Evolutionary conservation across 495 filamentous ascomycete genomes (phyloP).

Genomic region (Terfezia boudieri): DNA sequence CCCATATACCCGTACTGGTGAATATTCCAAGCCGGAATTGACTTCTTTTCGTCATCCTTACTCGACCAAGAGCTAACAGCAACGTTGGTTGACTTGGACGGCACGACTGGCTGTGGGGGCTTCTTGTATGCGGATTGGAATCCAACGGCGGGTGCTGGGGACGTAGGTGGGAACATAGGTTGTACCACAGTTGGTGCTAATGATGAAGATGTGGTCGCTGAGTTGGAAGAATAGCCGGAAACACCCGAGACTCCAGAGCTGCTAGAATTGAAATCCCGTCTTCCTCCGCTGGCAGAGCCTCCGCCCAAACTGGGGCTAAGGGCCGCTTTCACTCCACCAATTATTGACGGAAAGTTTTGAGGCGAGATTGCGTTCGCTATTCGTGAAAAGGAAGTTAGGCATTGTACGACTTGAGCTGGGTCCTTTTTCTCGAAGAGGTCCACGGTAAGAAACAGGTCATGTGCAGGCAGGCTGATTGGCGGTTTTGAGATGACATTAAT

Average conservation of each 20-base stretch:
- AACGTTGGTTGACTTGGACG: conserved; percentile 9
- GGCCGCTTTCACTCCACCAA: conserved; percentile 24
- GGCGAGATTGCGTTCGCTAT: conserved; percentile 62
- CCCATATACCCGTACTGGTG: conserved; percentile 98
- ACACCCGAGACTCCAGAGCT: conserved; percentile 31
- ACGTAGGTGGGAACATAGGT: conserved; percentile 7
- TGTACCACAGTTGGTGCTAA: conserved; percentile 5
- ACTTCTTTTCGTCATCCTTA: conserved; percentile 52
- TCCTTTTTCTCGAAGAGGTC: conserved; percentile 95
- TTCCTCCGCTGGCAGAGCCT: conserved; percentile 26
- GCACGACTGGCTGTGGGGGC: neutral
- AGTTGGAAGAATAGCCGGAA: conserved; percentile 20
- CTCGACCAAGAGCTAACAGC: conserved; percentile 77
- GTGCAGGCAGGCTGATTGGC: conserved; percentile 68
- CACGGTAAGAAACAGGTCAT: conserved; percentile 93
- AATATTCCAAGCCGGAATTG: conserved; percentile 91
- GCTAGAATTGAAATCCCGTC: conserved; percentile 45
- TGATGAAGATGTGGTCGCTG: neutral
- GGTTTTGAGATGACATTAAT: conserved; percentile 63
- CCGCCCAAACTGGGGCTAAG: conserved; percentile 13
- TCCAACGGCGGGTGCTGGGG: neutral
- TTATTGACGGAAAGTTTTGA: conserved; percentile 41
- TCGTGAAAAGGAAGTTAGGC: conserved; percentile 74
- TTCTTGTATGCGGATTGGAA: neutral
- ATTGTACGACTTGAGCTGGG: conserved; percentile 88